These are phyloP conservation scores for Wickerhamiella musiphila DNA, from an alignment of 805 yeast species.

Conservation along the genomic window DNA sequence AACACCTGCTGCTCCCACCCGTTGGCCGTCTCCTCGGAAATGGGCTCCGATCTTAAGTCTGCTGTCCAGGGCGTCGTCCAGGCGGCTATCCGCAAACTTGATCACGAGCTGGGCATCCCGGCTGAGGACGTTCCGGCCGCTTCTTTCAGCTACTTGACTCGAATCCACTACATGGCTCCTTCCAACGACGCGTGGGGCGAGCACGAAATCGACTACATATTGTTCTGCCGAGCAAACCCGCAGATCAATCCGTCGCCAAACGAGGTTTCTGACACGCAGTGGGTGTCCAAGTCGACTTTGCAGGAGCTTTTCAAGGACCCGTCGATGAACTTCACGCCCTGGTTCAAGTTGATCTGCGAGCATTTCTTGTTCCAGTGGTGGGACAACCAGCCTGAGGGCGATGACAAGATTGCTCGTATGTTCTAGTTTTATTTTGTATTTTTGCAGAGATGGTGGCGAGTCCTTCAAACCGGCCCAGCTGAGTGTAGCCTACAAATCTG, in stretches of 20 bases:
- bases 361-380: constrained; percentile 89
- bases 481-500: background rate
- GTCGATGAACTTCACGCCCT: constrained; percentile 72
- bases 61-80: constrained; percentile 63
- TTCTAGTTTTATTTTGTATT: constrained; percentile 2
- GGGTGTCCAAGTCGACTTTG: constrained; percentile 53
- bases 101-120: constrained; percentile 82
- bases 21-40: constrained; percentile 61
- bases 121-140: constrained; percentile 40
- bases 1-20: constrained; percentile 99
- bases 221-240: constrained; percentile 48
- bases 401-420: constrained; percentile 13
- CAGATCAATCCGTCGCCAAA: constrained; percentile 42
- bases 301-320: constrained; percentile 59
- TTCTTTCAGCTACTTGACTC: constrained; percentile 64
- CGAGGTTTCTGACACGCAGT: constrained; percentile 69
- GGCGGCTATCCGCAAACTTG: constrained; percentile 85
- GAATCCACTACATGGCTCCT: constrained; percentile 86
- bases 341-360: constrained; percentile 95
- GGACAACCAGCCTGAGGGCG: constrained; percentile 24
- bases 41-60: constrained; percentile 41
- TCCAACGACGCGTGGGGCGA: constrained; percentile 83
- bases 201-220: constrained; percentile 90
- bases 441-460: background rate
- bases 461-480: no score